Percentiles rank a stretch among this genome's conserved stretches.
Evolutionary conservation across 768 basidiomycete species (phyloP).

Genomic region (Boletus tomentosulus): DNA sequence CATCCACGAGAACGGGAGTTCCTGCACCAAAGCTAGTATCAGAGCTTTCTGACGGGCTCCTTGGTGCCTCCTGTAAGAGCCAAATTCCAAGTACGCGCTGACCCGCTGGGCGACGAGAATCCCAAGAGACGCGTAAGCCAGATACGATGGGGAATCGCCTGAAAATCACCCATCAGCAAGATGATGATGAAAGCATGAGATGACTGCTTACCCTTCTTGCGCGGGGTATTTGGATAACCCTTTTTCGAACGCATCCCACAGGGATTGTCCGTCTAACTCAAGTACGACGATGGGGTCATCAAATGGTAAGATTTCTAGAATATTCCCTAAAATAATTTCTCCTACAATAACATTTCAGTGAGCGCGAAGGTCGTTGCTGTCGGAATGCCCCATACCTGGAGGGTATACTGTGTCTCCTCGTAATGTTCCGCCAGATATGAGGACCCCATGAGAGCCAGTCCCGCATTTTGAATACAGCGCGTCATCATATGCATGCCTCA

Average conservation of each 20-base stretch:
- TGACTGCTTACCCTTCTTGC: constrained; percentile 75
- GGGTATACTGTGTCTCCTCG: constrained; percentile 85
- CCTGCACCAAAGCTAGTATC: constrained; percentile 17
- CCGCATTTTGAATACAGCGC: constrained; percentile 52
- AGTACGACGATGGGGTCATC: constrained; percentile 81
- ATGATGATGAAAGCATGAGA: background rate
- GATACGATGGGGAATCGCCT: constrained; percentile 89
- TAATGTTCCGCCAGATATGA: constrained; percentile 80
- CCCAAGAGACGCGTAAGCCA: constrained; percentile 83
- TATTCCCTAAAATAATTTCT: constrained; percentile 75
- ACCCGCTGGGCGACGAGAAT: constrained; percentile 68
- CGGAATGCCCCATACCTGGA: constrained; percentile 47
- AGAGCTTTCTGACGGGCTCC: constrained; percentile 20
- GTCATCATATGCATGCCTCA: constrained; percentile 80
- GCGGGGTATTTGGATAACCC: constrained; percentile 77
- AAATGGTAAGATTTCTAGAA: constrained; percentile 86
- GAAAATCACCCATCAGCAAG: background rate
- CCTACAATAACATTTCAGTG: constrained; percentile 39
- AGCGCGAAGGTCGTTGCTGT: background rate
- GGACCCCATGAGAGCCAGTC: constrained; percentile 72
- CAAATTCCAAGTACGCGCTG: constrained; percentile 72
- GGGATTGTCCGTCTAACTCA: constrained; percentile 69
- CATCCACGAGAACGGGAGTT: constrained; percentile 37
- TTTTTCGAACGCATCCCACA: constrained; percentile 78
- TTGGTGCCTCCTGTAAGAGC: constrained; percentile 40